phyloP scores from a whole-genome alignment of 2,329 filamentous ascomycete genomes.

The Ceratocystiopsis sp. region DNA sequence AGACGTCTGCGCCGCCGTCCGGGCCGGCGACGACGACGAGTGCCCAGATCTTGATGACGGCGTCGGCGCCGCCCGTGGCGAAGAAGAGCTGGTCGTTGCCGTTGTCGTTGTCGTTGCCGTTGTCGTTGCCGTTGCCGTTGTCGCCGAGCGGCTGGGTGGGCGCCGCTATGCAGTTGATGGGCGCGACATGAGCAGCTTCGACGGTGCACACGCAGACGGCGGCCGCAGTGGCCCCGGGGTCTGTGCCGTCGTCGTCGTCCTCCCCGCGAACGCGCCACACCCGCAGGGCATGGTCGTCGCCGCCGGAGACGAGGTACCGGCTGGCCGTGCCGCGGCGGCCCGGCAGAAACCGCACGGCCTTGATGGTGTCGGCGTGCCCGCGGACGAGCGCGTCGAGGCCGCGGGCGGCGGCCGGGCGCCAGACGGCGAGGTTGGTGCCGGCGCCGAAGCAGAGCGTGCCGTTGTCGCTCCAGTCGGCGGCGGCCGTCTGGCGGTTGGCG shows the following conservation, averaged over 20 bases:
- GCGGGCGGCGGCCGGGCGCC: conserved; percentile 43
- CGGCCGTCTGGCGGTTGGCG: conserved; percentile 76
- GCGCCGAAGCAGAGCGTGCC: conserved; percentile 76
- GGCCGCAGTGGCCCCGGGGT: conserved; percentile 7
- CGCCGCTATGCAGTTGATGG: conserved; percentile 52
- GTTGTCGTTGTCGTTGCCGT: background rate
- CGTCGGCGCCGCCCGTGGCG: conserved; percentile 68
- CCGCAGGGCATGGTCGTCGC: conserved; percentile 60
- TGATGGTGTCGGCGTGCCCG: conserved; percentile 67
- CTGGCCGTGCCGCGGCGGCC: background rate
- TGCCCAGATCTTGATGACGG: conserved; percentile 53
- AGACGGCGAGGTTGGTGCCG: conserved; percentile 75
- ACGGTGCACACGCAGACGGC: conserved; percentile 32
- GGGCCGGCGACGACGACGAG: conserved; percentile 23
- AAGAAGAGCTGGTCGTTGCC: conserved; percentile 23
- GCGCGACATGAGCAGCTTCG: conserved; percentile 50
- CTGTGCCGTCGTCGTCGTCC: conserved; percentile 14
- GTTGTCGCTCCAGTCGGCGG: conserved; percentile 69
- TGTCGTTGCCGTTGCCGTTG: background rate
- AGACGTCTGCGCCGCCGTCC: background rate
- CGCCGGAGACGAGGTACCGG: conserved; percentile 54
- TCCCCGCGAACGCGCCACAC: conserved; percentile 40
- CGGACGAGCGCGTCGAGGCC: conserved; percentile 53
- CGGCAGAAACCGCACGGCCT: conserved; percentile 60
- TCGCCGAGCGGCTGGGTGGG: background rate